phyloP scores from a whole-genome alignment of 306 rosid species.

The Quillaja saponaria region DNA sequence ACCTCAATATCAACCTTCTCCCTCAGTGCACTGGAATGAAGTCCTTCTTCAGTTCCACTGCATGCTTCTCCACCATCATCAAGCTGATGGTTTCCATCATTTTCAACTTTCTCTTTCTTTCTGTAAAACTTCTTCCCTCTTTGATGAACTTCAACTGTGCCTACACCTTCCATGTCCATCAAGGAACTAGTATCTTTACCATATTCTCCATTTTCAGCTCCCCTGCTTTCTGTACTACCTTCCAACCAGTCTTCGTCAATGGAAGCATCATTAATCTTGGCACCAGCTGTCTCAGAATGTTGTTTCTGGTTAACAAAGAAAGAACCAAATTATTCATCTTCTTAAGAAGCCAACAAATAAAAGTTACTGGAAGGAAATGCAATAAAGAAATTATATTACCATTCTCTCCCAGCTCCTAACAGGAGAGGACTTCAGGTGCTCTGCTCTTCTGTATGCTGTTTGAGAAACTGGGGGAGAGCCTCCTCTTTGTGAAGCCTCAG shows the following conservation, averaged over 20 bases:
- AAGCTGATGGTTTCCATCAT: constrained; percentile 45
- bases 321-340: constrained; percentile 18
- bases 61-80: constrained; percentile 91
- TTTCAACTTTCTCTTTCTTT: constrained; percentile 60
- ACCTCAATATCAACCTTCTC: constrained; percentile 57
- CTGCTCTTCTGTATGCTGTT: constrained; percentile 40
- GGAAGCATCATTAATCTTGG: constrained; percentile 48
- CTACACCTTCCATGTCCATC: constrained; percentile 57
- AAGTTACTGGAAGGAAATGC: constrained; percentile 8
- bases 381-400: constrained; percentile 32
- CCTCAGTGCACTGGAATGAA: constrained; percentile 41
- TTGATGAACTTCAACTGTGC: constrained; percentile 49
- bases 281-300: constrained; percentile 39
- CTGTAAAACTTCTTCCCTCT: constrained; percentile 53
- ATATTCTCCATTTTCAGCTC: constrained; percentile 73
- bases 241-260: constrained; percentile 60
- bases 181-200: constrained; percentile 57
- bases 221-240: constrained; percentile 63
- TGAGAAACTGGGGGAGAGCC: constrained; percentile 64
- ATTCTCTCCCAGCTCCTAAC: constrained; percentile 51
- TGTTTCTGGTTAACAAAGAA: constrained; percentile 44
- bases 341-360: constrained; percentile 11
- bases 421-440: constrained; percentile 45
- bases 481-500: constrained; percentile 70
- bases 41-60: constrained; percentile 86